phyloP scores from a whole-genome alignment of 305 asterid genomes.

The Fraxinus paxiana region DNA sequence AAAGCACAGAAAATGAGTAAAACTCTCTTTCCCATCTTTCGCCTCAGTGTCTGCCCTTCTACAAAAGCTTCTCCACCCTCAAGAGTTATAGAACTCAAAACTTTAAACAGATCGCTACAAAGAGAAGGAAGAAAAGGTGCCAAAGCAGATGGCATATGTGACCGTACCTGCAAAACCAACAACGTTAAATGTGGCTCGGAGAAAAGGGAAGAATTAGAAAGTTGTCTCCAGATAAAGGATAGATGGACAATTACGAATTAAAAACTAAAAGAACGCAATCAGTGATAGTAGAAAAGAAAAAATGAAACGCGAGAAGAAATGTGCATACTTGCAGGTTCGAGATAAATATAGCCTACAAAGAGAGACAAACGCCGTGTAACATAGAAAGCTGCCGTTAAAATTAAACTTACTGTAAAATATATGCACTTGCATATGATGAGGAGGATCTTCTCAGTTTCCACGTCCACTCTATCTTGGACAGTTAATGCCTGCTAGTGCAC shows the following conservation, averaged over 20 bases:
- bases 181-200: background rate
- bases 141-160: slow-evolving; percentile 48
- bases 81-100: slow-evolving; percentile 36
- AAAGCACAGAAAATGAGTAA: slow-evolving; percentile 42
- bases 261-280: background rate
- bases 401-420: slow-evolving; percentile 34
- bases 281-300: background rate
- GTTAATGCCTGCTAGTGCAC: slow-evolving; percentile 26
- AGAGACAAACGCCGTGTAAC: background rate
- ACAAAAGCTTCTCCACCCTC: slow-evolving; percentile 24
- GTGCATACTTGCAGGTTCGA: slow-evolving; percentile 5
- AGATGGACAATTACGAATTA: background rate
- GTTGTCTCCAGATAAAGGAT: background rate
- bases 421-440: slow-evolving; percentile 40
- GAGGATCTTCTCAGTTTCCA: slow-evolving; percentile 31
- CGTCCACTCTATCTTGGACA: slow-evolving; percentile 17
- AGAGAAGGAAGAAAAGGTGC: slow-evolving; percentile 38
- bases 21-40: slow-evolving; percentile 43
- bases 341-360: background rate
- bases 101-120: slow-evolving; percentile 33
- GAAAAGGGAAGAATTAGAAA: background rate
- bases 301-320: background rate
- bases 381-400: background rate
- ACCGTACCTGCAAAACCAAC: slow-evolving; percentile 34
- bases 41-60: slow-evolving; percentile 26